Evolutionary conservation across 495 filamentous ascomycete genomes (phyloP).

Genomic region (Penicillium antarcticum): DNA sequence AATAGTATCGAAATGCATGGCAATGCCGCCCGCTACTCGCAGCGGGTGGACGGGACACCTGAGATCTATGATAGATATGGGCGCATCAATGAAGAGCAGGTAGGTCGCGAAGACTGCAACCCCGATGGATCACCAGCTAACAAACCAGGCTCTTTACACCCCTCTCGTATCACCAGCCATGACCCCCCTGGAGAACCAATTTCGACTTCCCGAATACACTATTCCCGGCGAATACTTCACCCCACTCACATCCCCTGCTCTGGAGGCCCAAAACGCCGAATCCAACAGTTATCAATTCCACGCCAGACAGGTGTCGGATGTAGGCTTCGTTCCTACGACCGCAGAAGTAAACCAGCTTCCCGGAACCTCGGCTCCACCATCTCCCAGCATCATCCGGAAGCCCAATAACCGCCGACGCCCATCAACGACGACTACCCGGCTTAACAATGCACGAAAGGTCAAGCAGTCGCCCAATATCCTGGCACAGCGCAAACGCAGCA

Average conservation of each 20-base stretch:
- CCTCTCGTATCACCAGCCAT: constrained; percentile 93
- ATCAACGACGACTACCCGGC: constrained; percentile 36
- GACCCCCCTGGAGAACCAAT: constrained; percentile 83
- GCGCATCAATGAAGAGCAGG: constrained; percentile 77
- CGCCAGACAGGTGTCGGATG: constrained; percentile 33
- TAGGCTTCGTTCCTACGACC: constrained; percentile 45
- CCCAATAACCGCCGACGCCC: constrained; percentile 31
- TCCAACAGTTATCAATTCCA: constrained; percentile 33
- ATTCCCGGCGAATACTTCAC: constrained; percentile 90
- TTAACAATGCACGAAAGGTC: constrained; percentile 49
- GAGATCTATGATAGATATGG: constrained; percentile 70
- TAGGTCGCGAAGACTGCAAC: constrained; percentile 29
- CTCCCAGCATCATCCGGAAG: constrained; percentile 30
- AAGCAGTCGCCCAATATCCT: constrained; percentile 87
- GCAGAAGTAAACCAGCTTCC: constrained; percentile 44
- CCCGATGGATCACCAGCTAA: neutral
- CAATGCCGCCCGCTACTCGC: constrained; percentile 58
- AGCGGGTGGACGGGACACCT: constrained; percentile 57
- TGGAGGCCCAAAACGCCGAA: constrained; percentile 71
- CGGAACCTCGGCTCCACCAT: constrained; percentile 29
- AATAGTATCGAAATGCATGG: constrained; percentile 89
- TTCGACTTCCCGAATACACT: constrained; percentile 75
- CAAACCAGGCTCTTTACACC: constrained; percentile 72
- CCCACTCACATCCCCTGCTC: constrained; percentile 85
- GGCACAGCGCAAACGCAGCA: constrained; percentile 52